Evolutionary conservation across 208 protist species (phyloP), one percentile per base, ranked within the genome.

Genomic region (Leishmania lainsoni): DNA sequence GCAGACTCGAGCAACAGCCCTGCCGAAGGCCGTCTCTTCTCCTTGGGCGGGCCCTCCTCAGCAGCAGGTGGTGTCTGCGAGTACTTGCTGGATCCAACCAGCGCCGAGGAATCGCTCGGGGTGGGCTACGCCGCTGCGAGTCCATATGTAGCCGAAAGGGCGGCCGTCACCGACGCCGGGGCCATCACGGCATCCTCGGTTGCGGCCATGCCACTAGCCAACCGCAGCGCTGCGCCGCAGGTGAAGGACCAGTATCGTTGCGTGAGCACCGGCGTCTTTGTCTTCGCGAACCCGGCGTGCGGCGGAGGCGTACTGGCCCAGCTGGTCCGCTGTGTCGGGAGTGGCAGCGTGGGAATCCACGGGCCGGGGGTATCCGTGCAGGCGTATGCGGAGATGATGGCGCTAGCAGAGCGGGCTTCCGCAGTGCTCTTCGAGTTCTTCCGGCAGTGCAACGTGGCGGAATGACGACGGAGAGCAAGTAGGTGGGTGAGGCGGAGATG

Each of bases 341-440:
- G 69, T 49, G 42, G 32, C 17, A 6, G 54, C 42, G 61, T 20
- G n/a, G 65, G 2, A 66, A 58, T 32, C 10, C 42, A 26, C 26
- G 32, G 29, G 42, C 2, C 35, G 51, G 61, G 79, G 9, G 79
- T 72, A 63, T 4, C 80, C 32, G 49, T 87, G 54, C 80, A 87
- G 79, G 87, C 89, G 45, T 82, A 89, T 52, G 52, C 22, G 17
- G 56, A 83, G 51, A 94, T 96, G 94, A 61, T 86, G 73, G 54
- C 75, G 14, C 79, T 96, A n/a, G 94, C 89, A 39, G 91, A 91
- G 76, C 78, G 86, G 26, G 94, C 91, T 2, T 86, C 90, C 26
- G 76, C 20, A 10, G 79, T 90, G n/a, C 58, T 97, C 10, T 96
- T 96, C 83, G 79, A 88, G 5, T 94, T 96, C 76, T 95, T 97